Base-by-base conservation (phyloP, 1,284 basidiomycete species). In the Anthracocystis panici-leucophaei region DNA sequence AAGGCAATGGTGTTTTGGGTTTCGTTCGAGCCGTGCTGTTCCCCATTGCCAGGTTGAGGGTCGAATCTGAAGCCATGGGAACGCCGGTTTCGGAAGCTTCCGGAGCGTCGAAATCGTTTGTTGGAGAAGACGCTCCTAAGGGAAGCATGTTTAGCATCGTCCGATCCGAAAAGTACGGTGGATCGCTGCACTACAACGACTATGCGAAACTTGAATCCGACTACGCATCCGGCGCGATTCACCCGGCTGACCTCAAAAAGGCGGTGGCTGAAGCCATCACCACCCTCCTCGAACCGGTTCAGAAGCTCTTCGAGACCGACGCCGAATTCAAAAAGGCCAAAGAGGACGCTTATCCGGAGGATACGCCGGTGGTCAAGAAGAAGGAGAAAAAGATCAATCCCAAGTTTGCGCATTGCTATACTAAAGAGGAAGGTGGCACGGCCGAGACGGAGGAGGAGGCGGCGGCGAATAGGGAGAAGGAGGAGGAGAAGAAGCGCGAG, bases 11-110 rank as follows among this genome's bases (percentile, higher is more conserved):
- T 40, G 88, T 99, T 0, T 89, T 99, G 6, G 89, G 94, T 1
- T 99, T 99, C 88, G 89, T 92, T 64, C 88, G 92, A 74, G 90
- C 93, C 14, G 97, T 98, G 31, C 86, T 98, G 60, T 92, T 98
- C 82, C 96, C 96, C 33, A 91, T 97, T 77, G 91, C 76, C 9
- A 54, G 80, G 3, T 61, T 85, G 46, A 53, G 82, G 8, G 45
- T 58, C n/a, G 82, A 85, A 50, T 46, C 57, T 16, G 58, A 58
- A 11, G 44, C 51, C 2, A 71, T 75, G 61, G 78, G 71, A n/a
- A 74, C 68, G 6, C 65, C 75, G 2, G 52, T 63, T 1, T n/a
- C 35, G 21, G 45, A 57, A 18, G 51, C 61, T 6, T 52, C 57
- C n/a, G 76, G 75, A 27, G 74, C 46, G 14, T 62, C 66, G 18